Conservation (phyloP, 768 basidiomycete species). For the Chalciporus piperatus region DNA sequence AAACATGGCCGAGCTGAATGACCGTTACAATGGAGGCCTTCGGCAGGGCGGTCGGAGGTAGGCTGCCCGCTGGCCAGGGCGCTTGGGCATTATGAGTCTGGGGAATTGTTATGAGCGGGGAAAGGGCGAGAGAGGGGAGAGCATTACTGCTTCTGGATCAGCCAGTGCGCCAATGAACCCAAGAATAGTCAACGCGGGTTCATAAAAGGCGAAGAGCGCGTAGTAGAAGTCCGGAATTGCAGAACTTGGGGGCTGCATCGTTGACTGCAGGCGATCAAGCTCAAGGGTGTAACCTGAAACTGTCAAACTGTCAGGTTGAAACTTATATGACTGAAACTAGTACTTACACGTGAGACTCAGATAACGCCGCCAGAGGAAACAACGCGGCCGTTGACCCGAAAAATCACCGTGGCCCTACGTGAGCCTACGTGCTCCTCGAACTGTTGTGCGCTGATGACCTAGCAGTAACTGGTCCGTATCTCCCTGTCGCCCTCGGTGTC, state of each 20-base stretch:
- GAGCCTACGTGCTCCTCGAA: not conserved
- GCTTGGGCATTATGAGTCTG: slow-evolving; percentile 76
- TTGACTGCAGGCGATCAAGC: not conserved
- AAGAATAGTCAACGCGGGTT: slow-evolving; percentile 61
- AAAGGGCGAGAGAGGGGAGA: not conserved
- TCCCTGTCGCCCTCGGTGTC: not conserved
- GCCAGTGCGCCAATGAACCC: slow-evolving; percentile 66
- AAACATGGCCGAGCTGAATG: slow-evolving; percentile 75
- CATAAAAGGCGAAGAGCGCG: slow-evolving; percentile 69
- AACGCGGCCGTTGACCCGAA: not conserved
- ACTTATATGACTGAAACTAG: not conserved
- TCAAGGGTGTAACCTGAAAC: not conserved
- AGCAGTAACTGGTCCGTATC: not conserved
- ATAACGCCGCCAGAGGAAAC: not conserved
- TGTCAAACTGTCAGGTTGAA: not conserved
- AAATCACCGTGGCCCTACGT: not conserved
- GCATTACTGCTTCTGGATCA: slow-evolving; percentile 61
- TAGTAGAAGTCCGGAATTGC: slow-evolving; percentile 75
- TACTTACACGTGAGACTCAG: slow-evolving; percentile 6
- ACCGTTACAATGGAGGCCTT: slow-evolving; percentile 66
- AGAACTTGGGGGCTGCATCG: slow-evolving; percentile 46
- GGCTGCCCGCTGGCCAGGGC: slow-evolving; percentile 55
- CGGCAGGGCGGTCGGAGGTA: slow-evolving; percentile 50
- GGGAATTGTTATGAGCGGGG: slow-evolving; percentile 1
- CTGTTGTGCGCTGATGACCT: too few species aligned